Percentiles rank a stretch among this genome's conserved stretches.
phyloP scores from a whole-genome alignment of 1,284 basidiomycete species.

The Polyporus tsugae region DNA sequence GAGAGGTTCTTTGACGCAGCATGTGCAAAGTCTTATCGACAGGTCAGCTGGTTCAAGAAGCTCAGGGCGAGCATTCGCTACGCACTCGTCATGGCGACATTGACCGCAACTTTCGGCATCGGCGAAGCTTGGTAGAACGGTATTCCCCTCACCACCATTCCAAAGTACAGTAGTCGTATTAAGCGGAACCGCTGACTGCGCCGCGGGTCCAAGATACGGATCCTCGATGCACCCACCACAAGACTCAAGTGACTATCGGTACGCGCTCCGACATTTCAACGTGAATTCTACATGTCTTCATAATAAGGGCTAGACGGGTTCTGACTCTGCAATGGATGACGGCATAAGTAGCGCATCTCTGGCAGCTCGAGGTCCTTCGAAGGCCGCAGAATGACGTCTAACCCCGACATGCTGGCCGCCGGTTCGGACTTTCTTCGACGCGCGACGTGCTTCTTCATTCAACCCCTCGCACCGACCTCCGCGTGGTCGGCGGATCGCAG shows the following conservation, averaged over 20 bases:
- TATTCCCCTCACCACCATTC: neutral
- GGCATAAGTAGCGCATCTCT: neutral
- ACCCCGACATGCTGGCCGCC: constrained; percentile 11
- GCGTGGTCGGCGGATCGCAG: constrained; percentile 23
- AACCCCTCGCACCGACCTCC: constrained; percentile 22
- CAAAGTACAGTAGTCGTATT: neutral
- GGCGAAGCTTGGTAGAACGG: constrained; percentile 3
- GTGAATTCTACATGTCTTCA: neutral
- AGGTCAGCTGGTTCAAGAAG: constrained; percentile 23
- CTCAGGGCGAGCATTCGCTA: constrained; percentile 8
- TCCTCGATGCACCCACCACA: neutral
- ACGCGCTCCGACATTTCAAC: constrained; percentile 3
- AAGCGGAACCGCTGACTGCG: neutral
- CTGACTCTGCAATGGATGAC: neutral
- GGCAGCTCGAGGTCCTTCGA: constrained; percentile 5
- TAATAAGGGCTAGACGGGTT: neutral
- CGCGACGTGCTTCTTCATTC: constrained; percentile 30
- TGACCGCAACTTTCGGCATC: constrained; percentile 16
- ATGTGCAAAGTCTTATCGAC: constrained; percentile 19
- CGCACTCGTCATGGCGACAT: constrained; percentile 28
- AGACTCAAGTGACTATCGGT: neutral
- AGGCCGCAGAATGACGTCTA: constrained; percentile 11
- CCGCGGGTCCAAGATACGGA: neutral
- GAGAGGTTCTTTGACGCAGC: constrained; percentile 9
- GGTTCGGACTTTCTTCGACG: constrained; percentile 29